Evolutionary conservation across 2,329 filamentous ascomycete genomes (phyloP).

Genomic region (Tolypocladium guangdongense): DNA sequence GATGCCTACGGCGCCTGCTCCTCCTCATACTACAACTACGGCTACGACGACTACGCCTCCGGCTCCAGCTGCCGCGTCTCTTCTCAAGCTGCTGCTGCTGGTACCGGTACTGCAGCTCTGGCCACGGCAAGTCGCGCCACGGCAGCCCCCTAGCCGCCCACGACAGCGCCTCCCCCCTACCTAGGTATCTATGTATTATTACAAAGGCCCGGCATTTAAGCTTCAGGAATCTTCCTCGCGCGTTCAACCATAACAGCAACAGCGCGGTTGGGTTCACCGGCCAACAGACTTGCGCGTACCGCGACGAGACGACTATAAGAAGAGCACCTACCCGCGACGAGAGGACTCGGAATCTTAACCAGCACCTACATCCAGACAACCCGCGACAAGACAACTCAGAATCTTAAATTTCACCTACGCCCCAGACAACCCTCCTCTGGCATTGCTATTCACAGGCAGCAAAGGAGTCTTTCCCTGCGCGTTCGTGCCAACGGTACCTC

Average conservation of each 20-base stretch:
- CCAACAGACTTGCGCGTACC: background rate
- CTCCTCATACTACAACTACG: slow-evolving; percentile 1
- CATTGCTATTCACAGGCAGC: background rate
- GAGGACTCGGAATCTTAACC: background rate
- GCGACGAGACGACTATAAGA: background rate
- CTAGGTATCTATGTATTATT: no score
- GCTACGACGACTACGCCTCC: background rate
- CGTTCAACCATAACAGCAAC: background rate
- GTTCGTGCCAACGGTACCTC: background rate
- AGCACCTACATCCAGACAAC: background rate
- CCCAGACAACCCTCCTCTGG: background rate
- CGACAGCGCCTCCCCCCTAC: background rate
- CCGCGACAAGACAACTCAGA: background rate
- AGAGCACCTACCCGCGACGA: background rate
- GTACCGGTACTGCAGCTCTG: background rate
- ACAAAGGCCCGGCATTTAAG: no score
- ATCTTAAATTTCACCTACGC: background rate
- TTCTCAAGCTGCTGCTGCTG: background rate
- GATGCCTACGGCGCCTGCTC: no score
- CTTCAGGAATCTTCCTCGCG: background rate
- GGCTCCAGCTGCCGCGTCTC: background rate
- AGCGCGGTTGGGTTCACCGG: background rate
- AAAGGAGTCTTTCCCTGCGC: no score
- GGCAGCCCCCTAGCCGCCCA: background rate
- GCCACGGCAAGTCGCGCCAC: no score